phyloP scores from a whole-genome alignment of 2,329 filamentous ascomycete species.

The Trichothecium roseum region DNA sequence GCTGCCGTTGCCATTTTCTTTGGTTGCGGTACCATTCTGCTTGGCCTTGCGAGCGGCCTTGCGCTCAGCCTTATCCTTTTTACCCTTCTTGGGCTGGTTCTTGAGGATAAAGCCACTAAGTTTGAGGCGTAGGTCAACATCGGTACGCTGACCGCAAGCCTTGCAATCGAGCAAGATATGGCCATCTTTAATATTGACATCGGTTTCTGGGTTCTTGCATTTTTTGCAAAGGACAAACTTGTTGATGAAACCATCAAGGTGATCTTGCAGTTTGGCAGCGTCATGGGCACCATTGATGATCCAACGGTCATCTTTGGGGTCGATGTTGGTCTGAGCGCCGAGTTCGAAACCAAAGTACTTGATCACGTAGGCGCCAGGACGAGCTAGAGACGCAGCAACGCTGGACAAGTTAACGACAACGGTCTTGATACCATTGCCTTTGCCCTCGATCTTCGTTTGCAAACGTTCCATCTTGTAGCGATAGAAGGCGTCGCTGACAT shows the following conservation, averaged over 20 bases:
- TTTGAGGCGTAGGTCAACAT: slow-evolving; percentile 89
- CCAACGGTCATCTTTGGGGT: slow-evolving; percentile 96
- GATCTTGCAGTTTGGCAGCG: slow-evolving; percentile 88
- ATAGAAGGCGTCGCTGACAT: slow-evolving; percentile 98
- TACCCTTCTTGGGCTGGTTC: slow-evolving; percentile 85
- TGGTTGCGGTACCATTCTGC: slow-evolving; percentile 52
- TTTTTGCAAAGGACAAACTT: slow-evolving; percentile 99
- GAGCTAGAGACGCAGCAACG: slow-evolving; percentile 83
- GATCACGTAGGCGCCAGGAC: slow-evolving; percentile 90
- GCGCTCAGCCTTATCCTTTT: slow-evolving; percentile 90
- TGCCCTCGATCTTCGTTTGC: slow-evolving; percentile 98
- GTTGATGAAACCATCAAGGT: slow-evolving; percentile 95
- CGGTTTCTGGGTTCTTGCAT: slow-evolving; percentile 99
- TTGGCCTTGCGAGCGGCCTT: slow-evolving; percentile 89
- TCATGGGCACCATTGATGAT: slow-evolving; percentile 99
- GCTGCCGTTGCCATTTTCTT: slow-evolving; percentile 49
- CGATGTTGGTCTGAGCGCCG: slow-evolving; percentile 95
- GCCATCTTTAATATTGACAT: slow-evolving; percentile 88
- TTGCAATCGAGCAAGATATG: slow-evolving; percentile 95
- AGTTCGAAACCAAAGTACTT: slow-evolving; percentile 99
- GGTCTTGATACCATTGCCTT: slow-evolving; percentile 98
- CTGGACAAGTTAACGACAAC: slow-evolving; percentile 95
- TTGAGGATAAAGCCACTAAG: slow-evolving; percentile 96
- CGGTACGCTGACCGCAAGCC: slow-evolving; percentile 86
- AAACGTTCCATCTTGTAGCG: slow-evolving; percentile 99